phyloP scores from a whole-genome alignment of 2,329 filamentous ascomycete genomes.

The Colletotrichum horii region DNA sequence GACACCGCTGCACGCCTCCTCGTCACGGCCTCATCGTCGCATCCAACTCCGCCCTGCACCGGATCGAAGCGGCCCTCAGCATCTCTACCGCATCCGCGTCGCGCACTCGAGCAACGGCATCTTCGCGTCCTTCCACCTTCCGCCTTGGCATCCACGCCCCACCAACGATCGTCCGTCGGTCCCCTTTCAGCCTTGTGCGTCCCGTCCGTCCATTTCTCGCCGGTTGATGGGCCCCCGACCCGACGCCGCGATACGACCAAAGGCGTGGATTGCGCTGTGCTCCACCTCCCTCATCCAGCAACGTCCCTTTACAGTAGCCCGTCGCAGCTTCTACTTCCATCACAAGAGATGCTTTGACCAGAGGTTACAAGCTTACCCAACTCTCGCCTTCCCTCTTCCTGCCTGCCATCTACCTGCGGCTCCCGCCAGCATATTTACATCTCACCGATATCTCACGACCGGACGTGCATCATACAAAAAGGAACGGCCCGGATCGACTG shows the following conservation, averaged over 20 bases:
- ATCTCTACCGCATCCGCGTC: background rate
- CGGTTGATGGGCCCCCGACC: slow-evolving; percentile 3
- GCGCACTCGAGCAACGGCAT: background rate
- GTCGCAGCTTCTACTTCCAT: background rate
- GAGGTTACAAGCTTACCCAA: background rate
- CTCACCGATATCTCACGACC: background rate
- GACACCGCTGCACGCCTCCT: background rate
- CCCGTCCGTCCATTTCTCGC: background rate
- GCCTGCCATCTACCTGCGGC: background rate
- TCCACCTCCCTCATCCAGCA: background rate
- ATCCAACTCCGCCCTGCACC: background rate
- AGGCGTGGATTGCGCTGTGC: slow-evolving; percentile 14
- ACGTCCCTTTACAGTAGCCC: background rate
- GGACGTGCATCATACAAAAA: background rate
- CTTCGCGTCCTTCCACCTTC: background rate
- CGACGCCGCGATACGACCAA: slow-evolving; percentile 2
- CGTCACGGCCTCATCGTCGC: background rate
- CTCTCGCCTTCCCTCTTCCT: background rate
- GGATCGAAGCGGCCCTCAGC: background rate
- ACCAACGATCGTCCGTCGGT: slow-evolving; percentile 13
- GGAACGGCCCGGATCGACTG: background rate
- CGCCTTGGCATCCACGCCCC: slow-evolving; percentile 18
- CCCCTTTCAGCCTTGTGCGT: slow-evolving; percentile 15
- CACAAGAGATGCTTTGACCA: slow-evolving; percentile 17
- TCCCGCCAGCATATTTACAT: background rate